Conservation (phyloP, 176 grass and related monocot species). For the Eleusine indica region DNA sequence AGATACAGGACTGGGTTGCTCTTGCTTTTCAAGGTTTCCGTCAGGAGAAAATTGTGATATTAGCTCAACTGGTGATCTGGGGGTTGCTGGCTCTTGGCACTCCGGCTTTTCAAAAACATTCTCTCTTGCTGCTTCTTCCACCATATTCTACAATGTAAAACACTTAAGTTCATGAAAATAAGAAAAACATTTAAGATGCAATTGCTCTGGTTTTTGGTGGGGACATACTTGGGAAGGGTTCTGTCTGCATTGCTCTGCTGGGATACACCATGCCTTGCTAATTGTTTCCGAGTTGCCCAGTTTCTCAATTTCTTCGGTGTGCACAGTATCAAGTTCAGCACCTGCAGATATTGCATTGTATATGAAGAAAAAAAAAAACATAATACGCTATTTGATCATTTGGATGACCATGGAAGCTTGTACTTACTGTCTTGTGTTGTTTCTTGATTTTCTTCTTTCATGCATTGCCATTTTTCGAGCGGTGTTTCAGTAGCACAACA, state of each 20-base stretch:
- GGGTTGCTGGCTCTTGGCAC: conserved; percentile 45
- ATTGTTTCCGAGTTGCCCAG: conserved; percentile 12
- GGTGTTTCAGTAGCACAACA: conserved; percentile 23
- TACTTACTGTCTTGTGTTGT: conserved; percentile 35
- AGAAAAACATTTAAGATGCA: conserved; percentile 6
- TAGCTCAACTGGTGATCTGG: neutral
- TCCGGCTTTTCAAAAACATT: conserved; percentile 21
- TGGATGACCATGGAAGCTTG: neutral
- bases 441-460: conserved; percentile 34
- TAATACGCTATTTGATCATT: neutral
- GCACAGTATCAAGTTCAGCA: neutral
- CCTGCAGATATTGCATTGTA: conserved; percentile 34
- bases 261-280: neutral
- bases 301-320: conserved; percentile 24
- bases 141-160: conserved; percentile 36
- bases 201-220: neutral
- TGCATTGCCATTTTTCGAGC: conserved; percentile 26
- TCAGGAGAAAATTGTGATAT: conserved; percentile 38
- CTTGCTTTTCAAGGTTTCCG: conserved; percentile 47
- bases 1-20: conserved; percentile 56
- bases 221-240: conserved; percentile 28
- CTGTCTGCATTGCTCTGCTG: conserved; percentile 34
- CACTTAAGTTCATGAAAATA: conserved; percentile 26
- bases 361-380: conserved; percentile 16
- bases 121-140: conserved; percentile 18